A percentile compares a stretch with the other conserved stretches of the same genome.
Evolutionary conservation across 495 filamentous ascomycete species (phyloP).

Genomic region (Cercophora sp.): DNA sequence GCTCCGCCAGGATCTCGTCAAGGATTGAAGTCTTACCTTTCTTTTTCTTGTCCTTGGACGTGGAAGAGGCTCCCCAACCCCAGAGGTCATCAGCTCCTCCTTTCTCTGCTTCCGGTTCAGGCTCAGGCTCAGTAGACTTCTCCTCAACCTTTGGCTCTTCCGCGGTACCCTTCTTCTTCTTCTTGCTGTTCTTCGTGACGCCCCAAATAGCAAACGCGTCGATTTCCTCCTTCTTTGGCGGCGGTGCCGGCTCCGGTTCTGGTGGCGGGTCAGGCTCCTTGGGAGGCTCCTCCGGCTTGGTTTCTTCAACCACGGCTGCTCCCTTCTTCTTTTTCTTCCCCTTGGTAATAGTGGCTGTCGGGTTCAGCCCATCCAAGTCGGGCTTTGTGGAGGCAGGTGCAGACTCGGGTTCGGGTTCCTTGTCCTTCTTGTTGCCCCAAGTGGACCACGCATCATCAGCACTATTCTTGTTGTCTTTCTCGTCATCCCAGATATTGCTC

Average conservation of each 20-base stretch:
- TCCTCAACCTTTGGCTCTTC: conserved; percentile 18
- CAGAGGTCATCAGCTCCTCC: conserved; percentile 10
- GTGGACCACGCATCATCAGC: conserved; percentile 21
- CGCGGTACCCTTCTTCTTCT: conserved; percentile 25
- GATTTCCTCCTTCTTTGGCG: conserved; percentile 12
- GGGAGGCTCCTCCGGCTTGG: not conserved
- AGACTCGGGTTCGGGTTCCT: conserved; percentile 31
- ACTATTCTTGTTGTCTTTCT: conserved; percentile 39
- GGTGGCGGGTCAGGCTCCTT: not conserved
- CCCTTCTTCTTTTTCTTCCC: conserved; percentile 25
- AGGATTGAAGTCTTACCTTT: conserved; percentile 14
- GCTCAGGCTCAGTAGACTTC: conserved; percentile 9
- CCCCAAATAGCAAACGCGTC: conserved; percentile 18
- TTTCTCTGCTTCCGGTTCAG: conserved; percentile 8
- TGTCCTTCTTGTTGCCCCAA: conserved; percentile 26
- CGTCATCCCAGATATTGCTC: conserved; percentile 22
- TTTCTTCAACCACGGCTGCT: conserved; percentile 20
- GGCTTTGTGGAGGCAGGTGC: conserved; percentile 17
- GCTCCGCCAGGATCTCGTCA: not conserved
- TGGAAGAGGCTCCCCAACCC: conserved; percentile 9
- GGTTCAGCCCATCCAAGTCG: too few species aligned
- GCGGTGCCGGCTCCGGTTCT: conserved; percentile 5
- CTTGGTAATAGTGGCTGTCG: too few species aligned
- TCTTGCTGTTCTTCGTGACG: conserved; percentile 30
- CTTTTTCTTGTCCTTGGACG: conserved; percentile 18